Evolutionary conservation across 2,329 filamentous ascomycete species (phyloP), one percentile per base, ranked within the genome.

Genomic region (Peltaster fructicola): DNA sequence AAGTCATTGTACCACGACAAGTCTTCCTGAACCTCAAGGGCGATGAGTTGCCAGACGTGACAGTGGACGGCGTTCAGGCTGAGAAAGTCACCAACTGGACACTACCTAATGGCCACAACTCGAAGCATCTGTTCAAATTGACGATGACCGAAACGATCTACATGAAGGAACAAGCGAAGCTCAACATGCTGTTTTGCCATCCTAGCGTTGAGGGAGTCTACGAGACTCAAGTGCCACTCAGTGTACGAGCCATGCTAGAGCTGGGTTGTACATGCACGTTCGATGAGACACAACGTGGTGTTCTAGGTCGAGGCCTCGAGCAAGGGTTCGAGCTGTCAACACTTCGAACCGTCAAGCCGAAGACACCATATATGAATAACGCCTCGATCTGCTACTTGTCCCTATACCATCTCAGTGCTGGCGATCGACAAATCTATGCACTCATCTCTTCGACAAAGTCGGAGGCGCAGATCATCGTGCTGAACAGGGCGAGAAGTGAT

Each of bases 181-280:
- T 95, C 32, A 70, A 74, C 2, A 54, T 74, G 14, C 59, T 95
- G 2, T 85, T 93, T 56, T 82, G 85, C 34, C 84, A 98, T 45
- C 70, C 82, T 0, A 92, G 82, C 48, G 79, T 98, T 2, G 88
- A 98, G 51, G 90, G 90, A 15, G 82, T 98, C 8, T 99, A 99
- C 44, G 90, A 98, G 54, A 85, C 76, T 42, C 77, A 92, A 37
- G 64, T 99, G 2, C 82, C 90, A 1, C 60, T 95, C 5, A 80
- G 79, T 34, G 67, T 91, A 23, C 69, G 85, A 19, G 88, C 85
- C 4, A 67, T 98, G 15, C 65, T 99, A 7, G 78, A 88, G 38
- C 60, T 99, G 1, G 90, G 88, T 20, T 93, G 80, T 41, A 60
- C 78, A 15, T 98, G 88, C 47, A 90, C 81, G 2, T 91, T 98